phyloP scores from a whole-genome alignment of 1,284 basidiomycete genomes.

The Gymnopus androsaceus region DNA sequence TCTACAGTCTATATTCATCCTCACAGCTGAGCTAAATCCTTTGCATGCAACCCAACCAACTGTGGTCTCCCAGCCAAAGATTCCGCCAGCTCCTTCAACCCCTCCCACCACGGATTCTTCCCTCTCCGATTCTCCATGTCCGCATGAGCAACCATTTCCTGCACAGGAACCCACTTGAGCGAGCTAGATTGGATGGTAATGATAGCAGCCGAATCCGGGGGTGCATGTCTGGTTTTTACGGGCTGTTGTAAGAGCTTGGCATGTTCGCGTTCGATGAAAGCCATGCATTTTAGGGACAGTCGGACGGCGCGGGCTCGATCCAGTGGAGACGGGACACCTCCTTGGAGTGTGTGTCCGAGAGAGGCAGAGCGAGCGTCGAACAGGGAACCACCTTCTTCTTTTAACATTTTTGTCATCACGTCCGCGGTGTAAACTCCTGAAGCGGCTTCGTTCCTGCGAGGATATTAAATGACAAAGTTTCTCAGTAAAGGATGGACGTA shows the following conservation, averaged over 20 bases:
- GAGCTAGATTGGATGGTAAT: constrained; percentile 87
- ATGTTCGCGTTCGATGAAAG: constrained; percentile 88
- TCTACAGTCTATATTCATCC: background rate
- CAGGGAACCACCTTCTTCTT: constrained; percentile 88
- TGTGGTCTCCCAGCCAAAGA: constrained; percentile 65
- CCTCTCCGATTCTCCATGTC: constrained; percentile 91
- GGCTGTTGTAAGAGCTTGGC: constrained; percentile 47
- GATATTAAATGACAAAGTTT: background rate
- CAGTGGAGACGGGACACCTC: constrained; percentile 90
- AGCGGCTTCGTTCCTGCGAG: constrained; percentile 78
- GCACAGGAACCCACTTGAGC: constrained; percentile 81
- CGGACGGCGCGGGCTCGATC: constrained; percentile 92
- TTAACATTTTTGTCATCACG: constrained; percentile 91
- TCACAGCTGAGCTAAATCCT: constrained; percentile 19
- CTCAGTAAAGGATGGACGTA: constrained; percentile 36
- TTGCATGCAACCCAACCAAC: constrained; percentile 39
- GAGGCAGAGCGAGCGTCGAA: constrained; percentile 95
- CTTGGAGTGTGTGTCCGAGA: constrained; percentile 95
- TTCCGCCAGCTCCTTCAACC: constrained; percentile 72
- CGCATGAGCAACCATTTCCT: constrained; percentile 82
- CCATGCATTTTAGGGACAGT: constrained; percentile 89
- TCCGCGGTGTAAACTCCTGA: constrained; percentile 92
- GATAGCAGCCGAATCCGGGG: constrained; percentile 77
- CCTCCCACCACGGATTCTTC: constrained; percentile 81
- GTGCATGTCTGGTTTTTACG: constrained; percentile 51